Evolutionary conservation across 2,329 filamentous ascomycete genomes (phyloP).

Genomic region (Colletotrichum karsti): DNA sequence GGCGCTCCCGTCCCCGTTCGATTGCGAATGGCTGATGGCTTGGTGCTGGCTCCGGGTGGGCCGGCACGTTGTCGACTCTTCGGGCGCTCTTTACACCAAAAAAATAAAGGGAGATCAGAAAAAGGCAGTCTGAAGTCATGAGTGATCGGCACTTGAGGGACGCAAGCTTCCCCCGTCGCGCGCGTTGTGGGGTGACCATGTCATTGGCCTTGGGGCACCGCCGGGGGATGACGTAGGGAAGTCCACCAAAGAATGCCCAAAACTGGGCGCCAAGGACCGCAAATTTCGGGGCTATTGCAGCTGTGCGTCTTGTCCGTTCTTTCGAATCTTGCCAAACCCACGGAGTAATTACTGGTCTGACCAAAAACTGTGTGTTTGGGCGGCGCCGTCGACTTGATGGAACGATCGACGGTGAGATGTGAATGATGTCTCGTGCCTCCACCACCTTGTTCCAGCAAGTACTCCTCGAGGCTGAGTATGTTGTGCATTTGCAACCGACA

Average conservation of each 20-base stretch:
- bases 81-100: not conserved
- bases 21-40: not conserved
- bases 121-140: conserved; percentile 23
- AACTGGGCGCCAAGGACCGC: not conserved
- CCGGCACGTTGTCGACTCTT: not conserved
- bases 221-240: conserved; percentile 17
- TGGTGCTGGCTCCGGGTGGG: conserved; percentile 6
- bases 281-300: not conserved
- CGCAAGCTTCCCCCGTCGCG: not conserved
- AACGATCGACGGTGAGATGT: not conserved
- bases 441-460: not conserved
- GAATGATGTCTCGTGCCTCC: not conserved
- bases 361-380: not conserved
- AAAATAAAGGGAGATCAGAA: not conserved
- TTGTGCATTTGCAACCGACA: not conserved
- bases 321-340: not conserved
- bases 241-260: not conserved
- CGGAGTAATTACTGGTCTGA: too few species aligned
- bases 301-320: not conserved
- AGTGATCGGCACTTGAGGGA: conserved; percentile 21
- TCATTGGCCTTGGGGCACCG: conserved; percentile 15
- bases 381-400: not conserved
- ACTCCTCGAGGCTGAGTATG: not conserved
- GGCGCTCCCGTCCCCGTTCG: conserved; percentile 14
- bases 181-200: conserved; percentile 26